A percentile compares a stretch with the other conserved stretches of the same genome.
Conservation (phyloP, 1,284 basidiomycete genomes). For the Pholiota adiposa region DNA sequence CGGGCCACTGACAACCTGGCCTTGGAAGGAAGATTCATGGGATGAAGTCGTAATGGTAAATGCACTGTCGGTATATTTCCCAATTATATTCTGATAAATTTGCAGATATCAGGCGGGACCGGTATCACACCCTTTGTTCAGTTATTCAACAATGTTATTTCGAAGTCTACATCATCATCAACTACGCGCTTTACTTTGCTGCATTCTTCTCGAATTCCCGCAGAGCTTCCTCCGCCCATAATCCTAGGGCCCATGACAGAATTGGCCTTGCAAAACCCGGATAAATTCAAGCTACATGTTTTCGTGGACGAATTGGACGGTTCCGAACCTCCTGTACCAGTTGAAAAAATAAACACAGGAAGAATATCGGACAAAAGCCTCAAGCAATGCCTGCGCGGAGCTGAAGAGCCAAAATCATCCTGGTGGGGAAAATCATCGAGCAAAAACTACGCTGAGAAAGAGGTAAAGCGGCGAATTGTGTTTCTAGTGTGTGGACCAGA, state of each 20-base stretch:
- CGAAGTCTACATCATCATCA: constrained; percentile 26
- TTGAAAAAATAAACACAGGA: constrained; percentile 43
- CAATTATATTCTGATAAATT: not conserved
- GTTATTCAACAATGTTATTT: constrained; percentile 52
- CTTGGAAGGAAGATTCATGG: constrained; percentile 63
- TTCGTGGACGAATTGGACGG: constrained; percentile 61
- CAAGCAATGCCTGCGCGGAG: constrained; percentile 40
- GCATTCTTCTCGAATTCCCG: constrained; percentile 64
- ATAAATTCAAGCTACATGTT: constrained; percentile 57
- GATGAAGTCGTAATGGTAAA: constrained; percentile 82
- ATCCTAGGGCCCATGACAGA: constrained; percentile 55
- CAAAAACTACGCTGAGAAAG: constrained; percentile 24
- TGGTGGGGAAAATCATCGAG: constrained; percentile 53
- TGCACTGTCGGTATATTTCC: constrained; percentile 2
- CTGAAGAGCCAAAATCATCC: constrained; percentile 25
- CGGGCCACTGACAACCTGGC: constrained; percentile 78
- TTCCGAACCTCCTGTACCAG: constrained; percentile 25
- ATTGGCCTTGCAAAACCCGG: constrained; percentile 52
- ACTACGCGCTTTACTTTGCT: constrained; percentile 69
- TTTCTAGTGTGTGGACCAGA: constrained; percentile 83
- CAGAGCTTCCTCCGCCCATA: constrained; percentile 66
- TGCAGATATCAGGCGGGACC: constrained; percentile 81
- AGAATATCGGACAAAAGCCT: constrained; percentile 57
- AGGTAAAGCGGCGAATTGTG: constrained; percentile 46
- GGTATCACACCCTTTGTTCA: constrained; percentile 84